A percentile compares a stretch with the other conserved stretches of the same genome.
Evolutionary conservation across 305 asterid genomes (phyloP).

Genomic region (Fraxinus nigra): DNA sequence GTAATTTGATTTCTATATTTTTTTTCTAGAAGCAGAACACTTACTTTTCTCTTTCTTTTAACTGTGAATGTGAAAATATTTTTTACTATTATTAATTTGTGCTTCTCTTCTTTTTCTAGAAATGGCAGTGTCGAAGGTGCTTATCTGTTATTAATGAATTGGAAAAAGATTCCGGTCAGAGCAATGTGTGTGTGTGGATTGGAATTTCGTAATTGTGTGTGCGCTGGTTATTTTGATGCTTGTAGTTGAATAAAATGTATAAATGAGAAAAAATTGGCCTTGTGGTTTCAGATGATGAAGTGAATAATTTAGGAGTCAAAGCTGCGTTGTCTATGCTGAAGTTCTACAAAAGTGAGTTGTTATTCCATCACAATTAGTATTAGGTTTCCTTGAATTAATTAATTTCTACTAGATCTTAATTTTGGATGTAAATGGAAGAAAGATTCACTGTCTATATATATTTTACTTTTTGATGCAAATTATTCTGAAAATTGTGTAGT

Average conservation of each 20-base stretch:
- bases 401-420: neutral
- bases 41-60: neutral
- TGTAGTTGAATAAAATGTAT: neutral
- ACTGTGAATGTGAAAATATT: neutral
- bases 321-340: constrained; percentile 69
- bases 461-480: neutral
- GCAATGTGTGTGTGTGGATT: constrained; percentile 22
- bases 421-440: neutral
- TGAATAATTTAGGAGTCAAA: constrained; percentile 57
- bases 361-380: neutral
- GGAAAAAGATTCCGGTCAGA: constrained; percentile 38
- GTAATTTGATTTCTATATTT: neutral
- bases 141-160: constrained; percentile 28
- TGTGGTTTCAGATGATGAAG: constrained; percentile 55
- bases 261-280: neutral
- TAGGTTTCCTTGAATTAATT: neutral
- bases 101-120: constrained; percentile 23
- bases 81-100: neutral
- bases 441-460: no score
- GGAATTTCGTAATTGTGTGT: neutral
- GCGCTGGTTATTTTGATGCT: neutral
- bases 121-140: constrained; percentile 24
- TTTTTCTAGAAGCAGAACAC: neutral
- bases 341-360: constrained; percentile 76
- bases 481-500: neutral